Base-by-base conservation (phyloP, 2,329 filamentous ascomycete genomes). In the Sporothrix mexicana region DNA sequence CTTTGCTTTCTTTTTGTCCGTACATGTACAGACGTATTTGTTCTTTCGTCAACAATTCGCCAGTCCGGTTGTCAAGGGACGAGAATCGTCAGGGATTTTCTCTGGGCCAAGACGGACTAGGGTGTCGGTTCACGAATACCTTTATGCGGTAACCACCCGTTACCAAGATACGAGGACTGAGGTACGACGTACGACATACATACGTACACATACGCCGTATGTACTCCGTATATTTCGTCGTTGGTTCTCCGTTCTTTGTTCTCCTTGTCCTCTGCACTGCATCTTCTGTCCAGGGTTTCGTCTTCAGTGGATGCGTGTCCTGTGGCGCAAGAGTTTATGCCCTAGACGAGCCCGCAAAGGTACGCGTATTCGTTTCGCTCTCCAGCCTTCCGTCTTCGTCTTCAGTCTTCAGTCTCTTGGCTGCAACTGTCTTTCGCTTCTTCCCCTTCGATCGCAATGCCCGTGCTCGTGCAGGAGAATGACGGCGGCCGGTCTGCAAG, bases 261-360 rank as follows among this genome's bases (percentile, higher is more conserved):
- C 30, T 36, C 30, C 30, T 7, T 36, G 3, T 36, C 30, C 30
- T 36, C 7, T 36, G 30, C 30, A 36, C 7, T 7, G 30, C 30
- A 8, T 55, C 20, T 51, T 51, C 4, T n/a, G 15, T 15, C 23
- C 57, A 62, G 59, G 36, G 8, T 62, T 13, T 55, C 2, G 17
- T 20, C 1, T 64, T 64, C 59, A 45, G 4, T 45, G 41, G n/a
- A 36, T 45, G 59, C 59, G 36, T 64, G 36, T 64, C 59, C 30
- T 64, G 59, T 64, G 59, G 36, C 59, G 41, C 41, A 62, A 43
- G 59, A 23, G 2, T 62, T 23, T 62, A 62, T 62, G 36, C 59
- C 59, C 36, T 13, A 9, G 17, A 23, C 59, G 59, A 36, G 59
- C 20, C 36, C 23, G 30, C 30, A 36, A 4, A 5, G 7, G 30